Conservation (phyloP, 345 rosid species). For the Syzygium jambos region DNA sequence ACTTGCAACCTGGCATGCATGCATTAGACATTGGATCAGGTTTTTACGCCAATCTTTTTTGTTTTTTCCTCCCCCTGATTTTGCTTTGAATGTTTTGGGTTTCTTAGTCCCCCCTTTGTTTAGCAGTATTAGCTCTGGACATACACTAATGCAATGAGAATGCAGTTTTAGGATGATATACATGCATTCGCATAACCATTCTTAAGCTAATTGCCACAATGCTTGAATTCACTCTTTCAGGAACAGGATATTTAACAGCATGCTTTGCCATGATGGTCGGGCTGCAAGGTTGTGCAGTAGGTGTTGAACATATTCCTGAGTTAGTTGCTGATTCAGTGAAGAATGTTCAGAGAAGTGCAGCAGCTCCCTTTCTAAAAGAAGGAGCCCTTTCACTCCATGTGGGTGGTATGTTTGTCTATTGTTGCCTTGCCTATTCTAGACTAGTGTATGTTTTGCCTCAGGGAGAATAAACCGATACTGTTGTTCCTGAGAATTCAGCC, state of each 20-base stretch:
- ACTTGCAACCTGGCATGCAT: conserved; percentile 84
- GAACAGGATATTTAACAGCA: conserved; percentile 90
- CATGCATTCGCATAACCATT: not conserved
- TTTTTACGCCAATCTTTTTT: conserved; percentile 3
- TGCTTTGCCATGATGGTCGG: conserved; percentile 96
- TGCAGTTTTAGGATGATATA: not conserved
- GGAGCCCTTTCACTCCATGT: conserved; percentile 74
- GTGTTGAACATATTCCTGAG: conserved; percentile 90
- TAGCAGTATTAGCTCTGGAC: not conserved
- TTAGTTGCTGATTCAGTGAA: conserved; percentile 54
- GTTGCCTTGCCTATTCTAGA: not conserved
- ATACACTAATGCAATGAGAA: not conserved
- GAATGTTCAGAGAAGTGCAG: conserved; percentile 64
- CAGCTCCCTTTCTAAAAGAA: conserved; percentile 56
- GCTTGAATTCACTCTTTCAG: conserved; percentile 19
- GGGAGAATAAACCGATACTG: not conserved
- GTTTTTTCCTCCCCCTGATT: not conserved
- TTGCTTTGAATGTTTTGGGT: not conserved
- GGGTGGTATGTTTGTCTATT: conserved; percentile 51
- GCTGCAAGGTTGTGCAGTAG: conserved; percentile 65
- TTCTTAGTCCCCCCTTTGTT: not conserved
- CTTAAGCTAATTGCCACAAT: not conserved
- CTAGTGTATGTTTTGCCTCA: not conserved
- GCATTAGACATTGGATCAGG: conserved; percentile 98
- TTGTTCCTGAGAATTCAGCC: not conserved